Evolutionary conservation across 2,329 filamentous ascomycete genomes (phyloP).

Genomic region (Cladosporium sp.): DNA sequence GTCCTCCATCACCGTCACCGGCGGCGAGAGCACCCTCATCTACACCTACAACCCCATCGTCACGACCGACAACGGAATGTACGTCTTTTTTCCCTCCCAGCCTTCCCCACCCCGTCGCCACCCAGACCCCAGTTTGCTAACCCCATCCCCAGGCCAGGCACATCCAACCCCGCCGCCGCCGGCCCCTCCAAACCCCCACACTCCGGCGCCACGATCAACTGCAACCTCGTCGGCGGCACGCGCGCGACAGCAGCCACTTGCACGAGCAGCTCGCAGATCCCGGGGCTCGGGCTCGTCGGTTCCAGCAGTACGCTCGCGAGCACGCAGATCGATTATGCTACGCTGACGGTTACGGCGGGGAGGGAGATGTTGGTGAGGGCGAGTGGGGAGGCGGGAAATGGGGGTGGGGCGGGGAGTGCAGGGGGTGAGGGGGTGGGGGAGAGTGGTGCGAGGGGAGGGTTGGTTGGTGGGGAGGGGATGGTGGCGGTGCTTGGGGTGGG

Average conservation of each 20-base stretch:
- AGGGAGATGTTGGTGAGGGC: not conserved
- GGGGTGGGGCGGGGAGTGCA: not conserved
- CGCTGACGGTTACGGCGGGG: constrained; percentile 25
- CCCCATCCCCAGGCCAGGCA: constrained; percentile 13
- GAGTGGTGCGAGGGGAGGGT: not conserved
- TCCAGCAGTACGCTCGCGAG: constrained; percentile 24
- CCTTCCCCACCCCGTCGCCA: constrained; percentile 10
- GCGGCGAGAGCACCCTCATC: constrained; percentile 23
- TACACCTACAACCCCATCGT: constrained; percentile 14
- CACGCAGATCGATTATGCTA: constrained; percentile 23
- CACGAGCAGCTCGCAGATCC: constrained; percentile 17
- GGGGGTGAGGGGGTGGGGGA: not conserved
- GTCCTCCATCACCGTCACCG: constrained; percentile 25
- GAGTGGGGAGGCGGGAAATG: not conserved
- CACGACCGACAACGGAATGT: constrained; percentile 13
- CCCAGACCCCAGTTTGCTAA: constrained; percentile 11
- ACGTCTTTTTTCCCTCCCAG: constrained; percentile 6
- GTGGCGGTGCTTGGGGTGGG: not conserved
- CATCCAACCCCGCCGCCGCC: constrained; percentile 11
- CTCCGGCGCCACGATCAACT: constrained; percentile 18
- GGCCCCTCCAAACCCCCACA: not conserved
- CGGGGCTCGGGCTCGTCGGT: constrained; percentile 21
- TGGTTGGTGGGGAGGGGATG: not conserved
- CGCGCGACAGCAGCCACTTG: constrained; percentile 18
- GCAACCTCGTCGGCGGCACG: constrained; percentile 21